phyloP scores from a whole-genome alignment of 345 rosid genomes.

The Theobroma cacao region DNA sequence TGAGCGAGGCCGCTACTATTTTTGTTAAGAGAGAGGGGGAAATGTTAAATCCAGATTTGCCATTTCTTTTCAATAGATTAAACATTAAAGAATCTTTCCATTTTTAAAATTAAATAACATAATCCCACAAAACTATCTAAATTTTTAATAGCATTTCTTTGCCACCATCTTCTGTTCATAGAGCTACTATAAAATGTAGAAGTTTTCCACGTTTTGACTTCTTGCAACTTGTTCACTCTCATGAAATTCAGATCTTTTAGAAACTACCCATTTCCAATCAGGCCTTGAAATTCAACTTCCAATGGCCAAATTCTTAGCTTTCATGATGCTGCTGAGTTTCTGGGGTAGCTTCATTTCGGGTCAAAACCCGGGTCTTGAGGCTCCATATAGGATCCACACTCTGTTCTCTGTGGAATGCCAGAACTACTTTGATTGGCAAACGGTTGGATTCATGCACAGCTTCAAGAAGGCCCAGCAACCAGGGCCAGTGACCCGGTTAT shows the following conservation, averaged over 20 bases:
- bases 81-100: not conserved
- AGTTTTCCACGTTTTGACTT: constrained; percentile 41
- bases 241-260: constrained; percentile 39
- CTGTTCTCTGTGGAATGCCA: constrained; percentile 96
- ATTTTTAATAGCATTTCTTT: constrained; percentile 16
- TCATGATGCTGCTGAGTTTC: constrained; percentile 26
- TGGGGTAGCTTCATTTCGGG: constrained; percentile 29
- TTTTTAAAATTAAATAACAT: not conserved
- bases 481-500: constrained; percentile 86
- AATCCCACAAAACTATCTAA: not conserved
- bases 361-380: constrained; percentile 32
- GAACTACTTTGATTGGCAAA: constrained; percentile 97
- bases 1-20: not conserved
- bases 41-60: not conserved
- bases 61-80: not conserved
- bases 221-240: not conserved
- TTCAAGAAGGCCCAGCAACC: constrained; percentile 85
- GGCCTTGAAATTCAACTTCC: constrained; percentile 28
- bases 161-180: constrained; percentile 8
- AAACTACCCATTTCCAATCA: constrained; percentile 29
- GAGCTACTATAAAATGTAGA: constrained; percentile 15
- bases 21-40: not conserved
- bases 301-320: constrained; percentile 38
- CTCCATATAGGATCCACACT: constrained; percentile 88
- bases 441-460: constrained; percentile 91